Conservation (phyloP, 805 yeast species). For the Myxozyma neotropica region DNA sequence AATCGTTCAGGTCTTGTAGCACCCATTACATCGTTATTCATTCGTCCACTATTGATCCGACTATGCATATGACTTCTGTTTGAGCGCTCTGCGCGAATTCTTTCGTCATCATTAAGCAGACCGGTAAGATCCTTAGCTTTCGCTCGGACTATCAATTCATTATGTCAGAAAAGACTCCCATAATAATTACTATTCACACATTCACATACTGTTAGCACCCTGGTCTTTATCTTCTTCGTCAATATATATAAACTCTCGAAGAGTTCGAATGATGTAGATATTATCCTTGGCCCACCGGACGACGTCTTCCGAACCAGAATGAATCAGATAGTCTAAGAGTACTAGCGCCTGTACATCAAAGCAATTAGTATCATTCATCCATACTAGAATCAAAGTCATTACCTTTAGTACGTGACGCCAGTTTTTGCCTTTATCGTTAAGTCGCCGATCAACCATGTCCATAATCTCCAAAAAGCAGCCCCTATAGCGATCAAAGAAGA, state of each 20-base stretch:
- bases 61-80: constrained; percentile 39
- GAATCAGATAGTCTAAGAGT: constrained; percentile 79
- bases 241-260: constrained; percentile 81
- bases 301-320: constrained; percentile 84
- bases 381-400: background rate
- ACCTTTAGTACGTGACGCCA: constrained; percentile 92
- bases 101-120: constrained; percentile 75
- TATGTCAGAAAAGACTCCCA: no score
- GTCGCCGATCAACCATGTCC: constrained; percentile 90
- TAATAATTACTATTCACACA: background rate
- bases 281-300: constrained; percentile 91
- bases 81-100: constrained; percentile 70
- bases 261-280: constrained; percentile 80
- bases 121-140: constrained; percentile 86
- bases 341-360: constrained; percentile 56
- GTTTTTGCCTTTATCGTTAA: constrained; percentile 94
- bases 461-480: constrained; percentile 82
- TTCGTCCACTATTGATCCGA: constrained; percentile 9
- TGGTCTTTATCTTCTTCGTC: constrained; percentile 82
- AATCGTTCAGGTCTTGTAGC: constrained; percentile 3
- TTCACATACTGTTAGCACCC: constrained; percentile 67
- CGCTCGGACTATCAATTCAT: constrained; percentile 53
- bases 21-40: constrained; percentile 21
- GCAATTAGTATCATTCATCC: no score
- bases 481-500: no score